These are phyloP conservation scores for Tricladium varicosporioides DNA, from an alignment of 2,329 filamentous ascomycete species.

Conservation along the genomic window DNA sequence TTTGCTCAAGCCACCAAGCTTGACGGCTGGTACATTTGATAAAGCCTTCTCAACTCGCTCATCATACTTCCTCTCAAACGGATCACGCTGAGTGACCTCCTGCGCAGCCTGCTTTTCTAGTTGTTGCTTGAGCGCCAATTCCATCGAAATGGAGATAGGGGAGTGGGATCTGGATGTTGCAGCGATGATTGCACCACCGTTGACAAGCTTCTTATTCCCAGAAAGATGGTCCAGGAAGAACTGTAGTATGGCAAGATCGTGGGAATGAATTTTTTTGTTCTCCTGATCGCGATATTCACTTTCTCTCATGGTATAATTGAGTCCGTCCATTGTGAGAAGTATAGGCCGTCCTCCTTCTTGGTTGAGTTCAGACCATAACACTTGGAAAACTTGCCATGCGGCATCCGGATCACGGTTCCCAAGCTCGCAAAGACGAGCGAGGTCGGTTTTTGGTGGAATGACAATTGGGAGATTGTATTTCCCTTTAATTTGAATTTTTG, in stretches of 20 bases:
- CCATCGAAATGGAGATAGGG: constrained; percentile 62
- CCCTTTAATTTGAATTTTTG: constrained; percentile 45
- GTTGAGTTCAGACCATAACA: constrained; percentile 77
- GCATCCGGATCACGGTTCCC: constrained; percentile 72
- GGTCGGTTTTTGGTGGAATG: constrained; percentile 55
- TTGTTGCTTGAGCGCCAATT: constrained; percentile 63
- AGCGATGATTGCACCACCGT: constrained; percentile 78
- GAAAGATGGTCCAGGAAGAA: constrained; percentile 73
- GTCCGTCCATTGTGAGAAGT: constrained; percentile 74
- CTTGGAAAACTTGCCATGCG: constrained; percentile 77
- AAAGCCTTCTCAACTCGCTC: constrained; percentile 53
- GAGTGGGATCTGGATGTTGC: constrained; percentile 72
- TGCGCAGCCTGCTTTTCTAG: constrained; percentile 41
- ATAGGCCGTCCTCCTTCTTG: constrained; percentile 51
- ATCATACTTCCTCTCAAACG: constrained; percentile 57
- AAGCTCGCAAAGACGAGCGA: constrained; percentile 66
- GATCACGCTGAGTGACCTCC: constrained; percentile 45
- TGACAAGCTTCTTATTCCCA: constrained; percentile 55
- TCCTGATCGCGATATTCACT: constrained; percentile 73
- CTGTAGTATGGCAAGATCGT: constrained; percentile 75
- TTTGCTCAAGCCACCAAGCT: constrained; percentile 67
- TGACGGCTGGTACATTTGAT: constrained; percentile 49
- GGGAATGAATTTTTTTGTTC: constrained; percentile 76
- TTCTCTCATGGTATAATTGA: constrained; percentile 76
- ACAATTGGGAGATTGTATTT: constrained; percentile 58